Conservation (phyloP, 2,329 filamentous ascomycete species). For the Exophiala phaeomuriformis region DNA sequence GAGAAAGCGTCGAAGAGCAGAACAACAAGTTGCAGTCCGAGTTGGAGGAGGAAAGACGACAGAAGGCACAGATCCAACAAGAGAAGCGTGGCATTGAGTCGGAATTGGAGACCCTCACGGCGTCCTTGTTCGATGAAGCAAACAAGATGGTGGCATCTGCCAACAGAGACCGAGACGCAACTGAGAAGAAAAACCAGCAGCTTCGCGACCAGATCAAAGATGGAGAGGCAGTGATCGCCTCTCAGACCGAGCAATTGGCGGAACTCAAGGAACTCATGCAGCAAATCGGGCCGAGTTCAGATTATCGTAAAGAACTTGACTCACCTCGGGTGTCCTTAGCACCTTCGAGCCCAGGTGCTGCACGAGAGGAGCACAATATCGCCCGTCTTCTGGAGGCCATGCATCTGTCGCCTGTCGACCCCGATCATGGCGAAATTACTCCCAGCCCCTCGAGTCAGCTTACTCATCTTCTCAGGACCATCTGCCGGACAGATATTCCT, state of each 20-base stretch:
- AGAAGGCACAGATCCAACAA: slow-evolving; percentile 60
- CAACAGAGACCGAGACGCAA: slow-evolving; percentile 71
- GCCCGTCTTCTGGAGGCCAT: slow-evolving; percentile 55
- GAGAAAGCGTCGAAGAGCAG: slow-evolving; percentile 66
- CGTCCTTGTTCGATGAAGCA: slow-evolving; percentile 93
- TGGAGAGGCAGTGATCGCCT: slow-evolving; percentile 74
- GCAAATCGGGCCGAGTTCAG: slow-evolving; percentile 55
- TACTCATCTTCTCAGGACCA: slow-evolving; percentile 71
- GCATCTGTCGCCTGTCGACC: slow-evolving; percentile 45
- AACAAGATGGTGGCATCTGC: slow-evolving; percentile 96
- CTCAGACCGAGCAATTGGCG: slow-evolving; percentile 84
- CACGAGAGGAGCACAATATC: slow-evolving; percentile 48
- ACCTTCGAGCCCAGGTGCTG: slow-evolving; percentile 68
- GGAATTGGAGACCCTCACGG: slow-evolving; percentile 82
- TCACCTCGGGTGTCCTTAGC: slow-evolving; percentile 60
- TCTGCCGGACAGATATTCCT: slow-evolving; percentile 72
- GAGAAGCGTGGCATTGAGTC: slow-evolving; percentile 86
- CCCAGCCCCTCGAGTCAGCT: slow-evolving; percentile 65
- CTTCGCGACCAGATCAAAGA: slow-evolving; percentile 78
- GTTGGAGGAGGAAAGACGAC: slow-evolving; percentile 58
- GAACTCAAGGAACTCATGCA: slow-evolving; percentile 92
- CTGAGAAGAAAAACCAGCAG: slow-evolving; percentile 81
- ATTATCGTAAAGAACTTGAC: slow-evolving; percentile 61
- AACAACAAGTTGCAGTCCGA: slow-evolving; percentile 53
- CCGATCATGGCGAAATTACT: slow-evolving; percentile 46